Base-by-base conservation (phyloP, 768 basidiomycete species). In the Podaxis sp. region DNA sequence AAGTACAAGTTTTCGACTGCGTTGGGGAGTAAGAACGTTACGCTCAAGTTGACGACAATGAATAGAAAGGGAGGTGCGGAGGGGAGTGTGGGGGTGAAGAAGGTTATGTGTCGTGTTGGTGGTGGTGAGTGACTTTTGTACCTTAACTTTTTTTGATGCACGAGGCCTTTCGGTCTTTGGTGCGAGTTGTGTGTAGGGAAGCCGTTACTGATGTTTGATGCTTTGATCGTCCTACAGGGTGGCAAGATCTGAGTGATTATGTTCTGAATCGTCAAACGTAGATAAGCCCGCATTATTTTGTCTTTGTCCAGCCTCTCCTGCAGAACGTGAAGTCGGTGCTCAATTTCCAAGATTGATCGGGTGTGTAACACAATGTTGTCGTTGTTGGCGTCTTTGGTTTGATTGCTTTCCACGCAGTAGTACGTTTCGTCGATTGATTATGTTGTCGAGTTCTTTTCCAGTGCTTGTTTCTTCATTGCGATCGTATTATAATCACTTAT, bases 71-170 rank as follows among this genome's bases (percentile, higher is more conserved):
- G 80, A 24, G 80, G 79, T 70, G 72, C 79, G 54, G 78, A 79
- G 60, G 77, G 75, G 52, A 81, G 76, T 66, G 79, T 80, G 67
- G 84, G 76, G 62, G 85, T 85, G 64, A 93, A 90, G 84, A 95
- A 93, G 75, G 93, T 95, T 33, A 90, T 96, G 89, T 93, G 90
- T 75, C 87, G 93, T 63, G 89, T 95, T 64, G 93, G 93, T 51
- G 92, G 91, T 74, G 91, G 91, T 88, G 66, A 70, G 86, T 79
- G 5, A 56, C 51, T 63, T 63, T 38, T 57, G 40, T 61, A 22
- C 25, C 4, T 29, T 43, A 11, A 12, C 37, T 43, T 41, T 19
- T 37, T 29, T 2, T 59, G 15, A 27, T 47, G 13, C 33, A 37
- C 40, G 57, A 36, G 33, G 27, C 46, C 49, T 17, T n/a, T 46